Evolutionary conservation across 768 basidiomycete genomes (phyloP).

Genomic region (Mycena pura): DNA sequence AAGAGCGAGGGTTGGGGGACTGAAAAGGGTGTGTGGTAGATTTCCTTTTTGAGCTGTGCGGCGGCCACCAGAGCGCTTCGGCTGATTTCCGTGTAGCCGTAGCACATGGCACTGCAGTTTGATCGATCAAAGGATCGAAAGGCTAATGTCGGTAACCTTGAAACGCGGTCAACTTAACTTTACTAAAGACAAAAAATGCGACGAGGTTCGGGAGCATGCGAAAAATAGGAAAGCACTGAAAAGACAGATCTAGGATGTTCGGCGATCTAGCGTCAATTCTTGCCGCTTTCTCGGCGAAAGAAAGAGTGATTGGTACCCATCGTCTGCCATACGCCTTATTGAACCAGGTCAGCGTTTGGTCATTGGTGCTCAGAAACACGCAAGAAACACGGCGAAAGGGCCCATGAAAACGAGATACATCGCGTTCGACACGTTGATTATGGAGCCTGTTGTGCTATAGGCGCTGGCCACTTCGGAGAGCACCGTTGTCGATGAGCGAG

Average conservation of each 20-base stretch:
- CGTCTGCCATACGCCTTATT: slow-evolving; percentile 29
- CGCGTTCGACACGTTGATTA: slow-evolving; percentile 23
- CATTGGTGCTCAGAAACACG: slow-evolving; percentile 26
- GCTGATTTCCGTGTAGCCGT: too few species aligned
- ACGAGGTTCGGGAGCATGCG: slow-evolving; percentile 24
- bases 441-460: slow-evolving; percentile 21
- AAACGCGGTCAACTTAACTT: slow-evolving; percentile 26
- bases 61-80: too few species aligned
- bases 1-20: too few species aligned
- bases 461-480: slow-evolving; percentile 25
- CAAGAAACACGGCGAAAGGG: too few species aligned
- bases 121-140: too few species aligned
- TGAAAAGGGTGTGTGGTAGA: too few species aligned
- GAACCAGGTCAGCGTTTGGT: slow-evolving; percentile 7
- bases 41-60: too few species aligned
- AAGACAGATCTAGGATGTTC: slow-evolving; percentile 19
- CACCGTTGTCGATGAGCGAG: slow-evolving; percentile 24
- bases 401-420: slow-evolving; percentile 28
- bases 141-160: too few species aligned
- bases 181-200: slow-evolving; percentile 26
- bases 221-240: slow-evolving; percentile 21
- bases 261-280: neutral
- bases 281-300: neutral
- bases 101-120: too few species aligned
- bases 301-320: slow-evolving; percentile 17